Percentiles rank a stretch among this genome's conserved stretches.
These are phyloP conservation scores for Colletotrichum falcatum DNA, from an alignment of 2,329 filamentous ascomycete species.

Conservation along the genomic window DNA sequence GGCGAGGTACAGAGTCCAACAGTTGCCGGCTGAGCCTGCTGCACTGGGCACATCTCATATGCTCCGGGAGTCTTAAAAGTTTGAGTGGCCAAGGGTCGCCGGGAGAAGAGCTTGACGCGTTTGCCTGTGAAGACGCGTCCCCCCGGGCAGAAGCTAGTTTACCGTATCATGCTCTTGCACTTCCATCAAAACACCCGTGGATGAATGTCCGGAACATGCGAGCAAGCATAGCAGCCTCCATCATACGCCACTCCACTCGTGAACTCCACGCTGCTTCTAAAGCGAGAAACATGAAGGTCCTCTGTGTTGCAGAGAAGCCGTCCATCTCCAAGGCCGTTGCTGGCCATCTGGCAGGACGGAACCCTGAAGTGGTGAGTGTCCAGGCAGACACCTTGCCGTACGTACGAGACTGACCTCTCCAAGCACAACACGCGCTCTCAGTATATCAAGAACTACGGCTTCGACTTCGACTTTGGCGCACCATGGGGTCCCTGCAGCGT, in stretches of 20 bases:
- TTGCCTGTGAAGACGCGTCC: constrained; percentile 17
- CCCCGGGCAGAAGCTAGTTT: background rate
- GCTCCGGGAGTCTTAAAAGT: background rate
- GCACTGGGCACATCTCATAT: background rate
- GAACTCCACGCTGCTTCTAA: background rate
- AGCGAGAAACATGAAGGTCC: constrained; percentile 62
- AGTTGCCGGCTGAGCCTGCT: background rate
- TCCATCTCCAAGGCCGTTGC: constrained; percentile 97
- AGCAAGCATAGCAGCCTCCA: background rate
- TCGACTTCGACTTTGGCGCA: constrained; percentile 86
- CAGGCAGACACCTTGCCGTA: background rate
- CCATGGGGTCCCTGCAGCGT: constrained; percentile 86
- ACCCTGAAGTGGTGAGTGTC: constrained; percentile 73
- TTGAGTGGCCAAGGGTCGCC: background rate
- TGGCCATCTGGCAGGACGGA: constrained; percentile 85
- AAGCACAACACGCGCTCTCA: constrained; percentile 77
- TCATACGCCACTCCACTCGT: background rate
- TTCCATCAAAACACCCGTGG: constrained; percentile 10
- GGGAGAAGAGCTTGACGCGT: constrained; percentile 9
- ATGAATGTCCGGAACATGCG: background rate
- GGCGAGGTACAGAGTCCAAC: background rate
- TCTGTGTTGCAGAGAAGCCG: constrained; percentile 76
- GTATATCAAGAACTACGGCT: constrained; percentile 95
- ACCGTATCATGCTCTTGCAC: constrained; percentile 19
- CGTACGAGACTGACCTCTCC: constrained; percentile 42